phyloP scores from a whole-genome alignment of 495 filamentous ascomycete species.

The Acidomyces sp. region DNA sequence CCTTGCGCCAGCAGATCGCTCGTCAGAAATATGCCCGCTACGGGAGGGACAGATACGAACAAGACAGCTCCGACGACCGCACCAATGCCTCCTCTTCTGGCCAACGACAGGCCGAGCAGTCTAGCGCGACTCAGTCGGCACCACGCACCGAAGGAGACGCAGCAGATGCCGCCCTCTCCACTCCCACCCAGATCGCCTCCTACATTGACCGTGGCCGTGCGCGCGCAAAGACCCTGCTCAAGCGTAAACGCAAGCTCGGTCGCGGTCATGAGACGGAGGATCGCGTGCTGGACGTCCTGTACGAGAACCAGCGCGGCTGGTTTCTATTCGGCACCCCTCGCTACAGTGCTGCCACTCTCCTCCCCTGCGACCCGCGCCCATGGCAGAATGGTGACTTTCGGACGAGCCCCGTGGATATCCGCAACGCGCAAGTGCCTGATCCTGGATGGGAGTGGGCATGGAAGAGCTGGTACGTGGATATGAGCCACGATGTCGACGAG shows the following conservation, averaged over 20 bases:
- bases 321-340: slow-evolving; percentile 82
- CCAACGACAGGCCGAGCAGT: not conserved
- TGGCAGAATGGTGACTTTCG: slow-evolving; percentile 69
- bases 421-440: slow-evolving; percentile 84
- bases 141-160: slow-evolving; percentile 9
- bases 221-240: slow-evolving; percentile 12
- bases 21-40: slow-evolving; percentile 52
- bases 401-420: slow-evolving; percentile 69
- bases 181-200: slow-evolving; percentile 2
- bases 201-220: slow-evolving; percentile 18
- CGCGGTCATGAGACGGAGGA: slow-evolving; percentile 13
- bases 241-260: slow-evolving; percentile 6
- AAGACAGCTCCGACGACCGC: slow-evolving; percentile 18
- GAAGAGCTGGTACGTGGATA: slow-evolving; percentile 88
- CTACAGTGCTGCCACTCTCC: slow-evolving; percentile 73
- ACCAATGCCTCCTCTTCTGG: not conserved
- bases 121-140: not conserved
- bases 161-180: not conserved
- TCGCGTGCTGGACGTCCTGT: slow-evolving; percentile 68
- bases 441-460: slow-evolving; percentile 95
- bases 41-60: slow-evolving; percentile 38
- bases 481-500: slow-evolving; percentile 73
- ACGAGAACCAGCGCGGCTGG: slow-evolving; percentile 57
- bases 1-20: slow-evolving; percentile 33
- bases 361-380: slow-evolving; percentile 69